Evolutionary conservation across 2,329 filamentous ascomycete genomes (phyloP).

Genomic region (Aspergillus texensis): DNA sequence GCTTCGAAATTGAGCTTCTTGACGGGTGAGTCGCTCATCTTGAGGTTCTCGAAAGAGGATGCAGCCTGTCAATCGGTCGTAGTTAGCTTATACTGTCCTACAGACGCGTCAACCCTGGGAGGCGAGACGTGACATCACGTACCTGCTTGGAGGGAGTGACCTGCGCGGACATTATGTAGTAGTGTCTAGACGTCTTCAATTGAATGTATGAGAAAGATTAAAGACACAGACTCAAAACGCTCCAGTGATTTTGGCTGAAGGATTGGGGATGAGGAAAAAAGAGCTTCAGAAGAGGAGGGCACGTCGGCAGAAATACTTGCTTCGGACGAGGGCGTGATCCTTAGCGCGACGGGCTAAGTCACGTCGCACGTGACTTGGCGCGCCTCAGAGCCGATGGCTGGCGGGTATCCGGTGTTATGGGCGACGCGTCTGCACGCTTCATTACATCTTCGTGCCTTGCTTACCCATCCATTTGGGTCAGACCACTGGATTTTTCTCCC

Average conservation of each 20-base stretch:
- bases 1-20: constrained; percentile 84
- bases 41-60: constrained; percentile 81
- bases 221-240: constrained; percentile 25
- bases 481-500: constrained; percentile 17
- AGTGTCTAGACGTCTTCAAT: constrained; percentile 32
- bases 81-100: constrained; percentile 40
- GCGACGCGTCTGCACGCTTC: constrained; percentile 6
- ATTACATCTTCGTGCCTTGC: constrained; percentile 9
- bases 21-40: constrained; percentile 82
- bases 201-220: constrained; percentile 20
- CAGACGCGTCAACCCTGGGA: constrained; percentile 35
- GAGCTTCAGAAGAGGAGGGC: constrained; percentile 23
- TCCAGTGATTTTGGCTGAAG: constrained; percentile 16
- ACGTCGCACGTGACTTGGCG: constrained; percentile 43
- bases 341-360: constrained; percentile 44
- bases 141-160: constrained; percentile 76
- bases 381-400: constrained; percentile 25
- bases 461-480: constrained; percentile 15
- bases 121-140: constrained; percentile 47
- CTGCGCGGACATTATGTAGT: constrained; percentile 69
- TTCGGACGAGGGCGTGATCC: constrained; percentile 34
- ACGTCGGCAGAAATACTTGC: constrained; percentile 36
- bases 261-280: constrained; percentile 31
- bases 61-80: constrained; percentile 66
- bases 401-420: constrained; percentile 12